Conservation (phyloP, 441 rosid species). For the Capsella rubella region DNA sequence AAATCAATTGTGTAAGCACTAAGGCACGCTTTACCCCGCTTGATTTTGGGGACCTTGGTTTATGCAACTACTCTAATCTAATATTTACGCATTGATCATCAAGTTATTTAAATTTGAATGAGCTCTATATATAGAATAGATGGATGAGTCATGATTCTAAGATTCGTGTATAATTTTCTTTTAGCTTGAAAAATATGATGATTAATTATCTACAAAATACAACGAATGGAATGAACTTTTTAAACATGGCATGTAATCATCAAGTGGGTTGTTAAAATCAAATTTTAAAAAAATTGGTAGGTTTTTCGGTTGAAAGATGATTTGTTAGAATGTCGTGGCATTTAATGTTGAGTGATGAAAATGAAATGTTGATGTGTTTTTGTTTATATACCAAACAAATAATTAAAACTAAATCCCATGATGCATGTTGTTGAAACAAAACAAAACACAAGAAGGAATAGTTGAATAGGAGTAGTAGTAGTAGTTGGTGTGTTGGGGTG, state of each 20-base stretch:
- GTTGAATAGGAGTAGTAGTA: conserved; percentile 3
- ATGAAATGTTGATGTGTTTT: conserved; percentile 8
- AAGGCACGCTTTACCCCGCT: conserved; percentile 24
- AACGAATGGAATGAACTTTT: conserved; percentile 3
- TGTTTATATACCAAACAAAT: conserved; percentile 7
- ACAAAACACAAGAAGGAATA: background rate
- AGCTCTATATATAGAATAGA: background rate
- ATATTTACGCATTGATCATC: background rate
- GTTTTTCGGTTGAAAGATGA: background rate
- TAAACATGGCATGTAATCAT: conserved; percentile 1
- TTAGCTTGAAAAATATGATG: background rate
- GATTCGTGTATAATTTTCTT: background rate
- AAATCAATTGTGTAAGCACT: conserved; percentile 34
- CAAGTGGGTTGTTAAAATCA: background rate
- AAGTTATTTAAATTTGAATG: background rate
- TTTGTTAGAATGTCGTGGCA: conserved; percentile 2
- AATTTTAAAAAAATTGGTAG: background rate
- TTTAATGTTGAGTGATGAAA: conserved; percentile 6
- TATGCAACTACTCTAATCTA: conserved; percentile 5
- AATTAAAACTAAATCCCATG: background rate
- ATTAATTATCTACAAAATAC: background rate
- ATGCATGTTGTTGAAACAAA: conserved; percentile 2
- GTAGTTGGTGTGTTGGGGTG: conserved; percentile 5
- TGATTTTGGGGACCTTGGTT: conserved; percentile 19
- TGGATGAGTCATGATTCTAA: background rate